Conservation (phyloP, 768 basidiomycete species). For the Kwoniella sp. region DNA sequence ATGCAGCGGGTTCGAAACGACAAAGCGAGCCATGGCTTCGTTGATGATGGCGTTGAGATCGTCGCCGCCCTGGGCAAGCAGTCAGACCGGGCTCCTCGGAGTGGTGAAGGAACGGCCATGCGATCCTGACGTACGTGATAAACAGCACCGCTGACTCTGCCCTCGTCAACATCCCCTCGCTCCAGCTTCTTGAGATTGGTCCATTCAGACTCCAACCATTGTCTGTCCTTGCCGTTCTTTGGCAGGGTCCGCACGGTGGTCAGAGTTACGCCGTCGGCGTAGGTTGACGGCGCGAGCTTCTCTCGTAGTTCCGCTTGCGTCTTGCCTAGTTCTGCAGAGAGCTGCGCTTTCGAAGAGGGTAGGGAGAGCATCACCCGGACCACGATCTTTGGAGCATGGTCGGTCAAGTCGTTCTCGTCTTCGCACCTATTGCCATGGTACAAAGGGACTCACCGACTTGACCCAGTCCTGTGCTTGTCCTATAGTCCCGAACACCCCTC, state of each 20-base stretch:
- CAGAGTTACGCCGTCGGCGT: slow-evolving; percentile 33
- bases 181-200: slow-evolving; percentile 39
- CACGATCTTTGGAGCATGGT: slow-evolving; percentile 14
- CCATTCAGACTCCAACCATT: slow-evolving; percentile 46
- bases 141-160: slow-evolving; percentile 46
- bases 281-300: slow-evolving; percentile 36
- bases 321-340: slow-evolving; percentile 36
- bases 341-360: slow-evolving; percentile 34
- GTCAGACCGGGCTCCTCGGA: not conserved
- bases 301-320: slow-evolving; percentile 25
- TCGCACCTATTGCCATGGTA: not conserved
- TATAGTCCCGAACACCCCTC: slow-evolving; percentile 25
- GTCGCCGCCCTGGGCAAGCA: slow-evolving; percentile 70
- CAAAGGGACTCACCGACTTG: slow-evolving; percentile 21
- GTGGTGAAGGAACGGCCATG: too few species aligned
- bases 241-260: slow-evolving; percentile 27
- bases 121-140: too few species aligned
- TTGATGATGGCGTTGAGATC: slow-evolving; percentile 74
- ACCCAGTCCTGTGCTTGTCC: slow-evolving; percentile 14
- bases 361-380: slow-evolving; percentile 38
- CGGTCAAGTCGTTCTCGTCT: not conserved
- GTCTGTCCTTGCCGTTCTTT: slow-evolving; percentile 31
- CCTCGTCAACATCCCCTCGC: slow-evolving; percentile 39
- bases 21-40: slow-evolving; percentile 73
- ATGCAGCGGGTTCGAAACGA: slow-evolving; percentile 83